Base-by-base conservation (phyloP, 78 protist genomes). In the Dictyostelium capitatum region DNA sequence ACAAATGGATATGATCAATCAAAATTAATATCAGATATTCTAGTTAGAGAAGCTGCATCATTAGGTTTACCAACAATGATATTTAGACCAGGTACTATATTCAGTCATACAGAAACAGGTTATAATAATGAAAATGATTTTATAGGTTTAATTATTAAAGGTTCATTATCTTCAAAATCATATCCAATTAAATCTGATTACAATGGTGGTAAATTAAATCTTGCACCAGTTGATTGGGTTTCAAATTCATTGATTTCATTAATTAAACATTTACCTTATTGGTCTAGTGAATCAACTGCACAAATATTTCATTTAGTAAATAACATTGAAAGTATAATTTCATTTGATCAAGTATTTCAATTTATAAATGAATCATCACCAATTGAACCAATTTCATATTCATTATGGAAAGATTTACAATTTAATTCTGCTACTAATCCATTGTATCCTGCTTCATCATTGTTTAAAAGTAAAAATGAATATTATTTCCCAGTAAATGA, bases 181-280 rank as follows among this genome's bases (percentile, higher is more conserved):
- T 87, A 77, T 65, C 93, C 93, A 28, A 47, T 1, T 6, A 32
- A 41, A 47, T 15, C 37, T 1, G 50, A 59, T 25, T 67, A 64
- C 48, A 0, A 65, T 46, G 78, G 69, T 65, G 84, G 84, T 37
- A 17, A 57, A 9, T 77, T 87, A 32, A 87, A 87, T 50, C 67
- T 87, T 10, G 57, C 84, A 14, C 93, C 93, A 30, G 79, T 87
- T 37, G 84, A 87, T 65, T 87, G 93, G 93, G 84, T 77, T 7
- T 53, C 75, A 46, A 15, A 30, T 43, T 77, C 84, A 12, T 77
- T 87, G 4, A 25, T 87, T 6, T 48, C 59, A 5, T 64, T 87
- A 30, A 25, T 80, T 9, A 17, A 47, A 7, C 14, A 43, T 12
- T 23, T 20, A 9, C 28, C 64, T 14, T 19, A 19, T 20, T 85